A percentile compares a stretch with the other conserved stretches of the same genome.
These are phyloP conservation scores for Thalassiosira pacifica DNA, from an alignment of 352 stramenopile species.

Conservation along the genomic window DNA sequence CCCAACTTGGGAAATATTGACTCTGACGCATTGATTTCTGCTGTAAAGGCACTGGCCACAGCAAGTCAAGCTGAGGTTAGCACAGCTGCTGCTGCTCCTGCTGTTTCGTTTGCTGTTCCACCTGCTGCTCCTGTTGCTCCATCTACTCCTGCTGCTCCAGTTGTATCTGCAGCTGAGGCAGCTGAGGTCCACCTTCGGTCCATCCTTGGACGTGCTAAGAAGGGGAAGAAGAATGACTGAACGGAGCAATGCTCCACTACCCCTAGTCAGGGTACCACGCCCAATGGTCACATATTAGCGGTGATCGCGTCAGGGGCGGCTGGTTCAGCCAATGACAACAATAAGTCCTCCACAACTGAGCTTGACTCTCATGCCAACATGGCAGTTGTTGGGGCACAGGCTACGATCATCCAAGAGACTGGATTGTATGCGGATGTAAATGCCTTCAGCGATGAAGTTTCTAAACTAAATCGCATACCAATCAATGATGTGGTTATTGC, in stretches of 20 bases:
- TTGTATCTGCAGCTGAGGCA: neutral
- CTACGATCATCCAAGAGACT: constrained; percentile 25
- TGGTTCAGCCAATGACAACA: neutral
- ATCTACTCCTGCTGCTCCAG: no score
- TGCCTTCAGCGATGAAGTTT: constrained; percentile 25
- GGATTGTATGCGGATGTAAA: constrained; percentile 21
- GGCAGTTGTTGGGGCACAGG: constrained; percentile 41
- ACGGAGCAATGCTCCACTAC: neutral
- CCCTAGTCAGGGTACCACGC: neutral
- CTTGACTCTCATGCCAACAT: constrained; percentile 67
- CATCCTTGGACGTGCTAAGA: neutral
- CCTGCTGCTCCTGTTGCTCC: no score
- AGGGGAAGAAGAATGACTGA: no score
- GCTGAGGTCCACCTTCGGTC: neutral
- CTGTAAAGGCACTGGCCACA: neutral
- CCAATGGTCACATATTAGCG: neutral
- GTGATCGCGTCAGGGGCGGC: no score
- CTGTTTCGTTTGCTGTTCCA: neutral
- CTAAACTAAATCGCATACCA: neutral
- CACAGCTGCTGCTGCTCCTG: neutral
- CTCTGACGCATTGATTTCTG: neutral
- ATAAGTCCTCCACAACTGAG: constrained; percentile 17
- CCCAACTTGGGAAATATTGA: neutral
- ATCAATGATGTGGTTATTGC: constrained; percentile 56
- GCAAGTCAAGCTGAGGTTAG: neutral